phyloP scores from a whole-genome alignment of 139 green algal genomes.

The Chlamydomonas sp. region DNA sequence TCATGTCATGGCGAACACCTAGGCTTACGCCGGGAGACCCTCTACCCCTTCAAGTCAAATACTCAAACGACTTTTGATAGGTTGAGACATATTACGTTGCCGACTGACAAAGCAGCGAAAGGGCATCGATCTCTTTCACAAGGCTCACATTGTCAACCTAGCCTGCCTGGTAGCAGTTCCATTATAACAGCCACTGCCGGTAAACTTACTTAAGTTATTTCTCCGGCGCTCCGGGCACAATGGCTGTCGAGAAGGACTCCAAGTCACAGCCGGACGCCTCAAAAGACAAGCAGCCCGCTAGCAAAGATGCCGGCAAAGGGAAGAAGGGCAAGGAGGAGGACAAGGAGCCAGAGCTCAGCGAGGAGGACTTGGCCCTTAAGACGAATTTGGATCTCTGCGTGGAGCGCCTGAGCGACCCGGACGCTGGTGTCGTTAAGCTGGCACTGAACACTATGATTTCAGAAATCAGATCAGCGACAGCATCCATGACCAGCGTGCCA shows the following conservation, averaged over 20 bases:
- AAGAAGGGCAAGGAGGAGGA: conserved; percentile 58
- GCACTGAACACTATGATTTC: conserved; percentile 79
- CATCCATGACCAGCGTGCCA: conserved; percentile 97
- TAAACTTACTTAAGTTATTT: too few relatives aligned
- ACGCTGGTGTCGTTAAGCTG: conserved; percentile 66
- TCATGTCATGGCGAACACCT: too few relatives aligned
- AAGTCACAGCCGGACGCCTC: not conserved
- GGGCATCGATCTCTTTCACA: too few relatives aligned
- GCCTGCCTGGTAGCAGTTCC: too few relatives aligned
- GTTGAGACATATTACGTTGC: too few relatives aligned
- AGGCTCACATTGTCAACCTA: too few relatives aligned
- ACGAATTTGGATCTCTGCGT: conserved; percentile 93
- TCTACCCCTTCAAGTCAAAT: too few relatives aligned
- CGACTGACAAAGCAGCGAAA: too few relatives aligned
- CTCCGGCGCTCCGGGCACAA: too few relatives aligned
- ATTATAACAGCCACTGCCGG: too few relatives aligned
- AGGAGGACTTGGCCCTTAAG: conserved; percentile 95
- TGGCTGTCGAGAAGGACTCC: not conserved
- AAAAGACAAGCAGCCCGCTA: conserved; percentile 38
- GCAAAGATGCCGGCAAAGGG: conserved; percentile 6
- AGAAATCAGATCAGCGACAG: conserved; percentile 89
- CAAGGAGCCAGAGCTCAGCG: conserved; percentile 78
- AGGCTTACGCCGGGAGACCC: too few relatives aligned
- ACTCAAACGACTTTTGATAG: too few relatives aligned
- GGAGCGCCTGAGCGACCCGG: conserved; percentile 68